A percentile compares a stretch with the other conserved stretches of the same genome.
Evolutionary conservation across 768 basidiomycete species (phyloP).

Genomic region (Sporobolomyces pararoseus): DNA sequence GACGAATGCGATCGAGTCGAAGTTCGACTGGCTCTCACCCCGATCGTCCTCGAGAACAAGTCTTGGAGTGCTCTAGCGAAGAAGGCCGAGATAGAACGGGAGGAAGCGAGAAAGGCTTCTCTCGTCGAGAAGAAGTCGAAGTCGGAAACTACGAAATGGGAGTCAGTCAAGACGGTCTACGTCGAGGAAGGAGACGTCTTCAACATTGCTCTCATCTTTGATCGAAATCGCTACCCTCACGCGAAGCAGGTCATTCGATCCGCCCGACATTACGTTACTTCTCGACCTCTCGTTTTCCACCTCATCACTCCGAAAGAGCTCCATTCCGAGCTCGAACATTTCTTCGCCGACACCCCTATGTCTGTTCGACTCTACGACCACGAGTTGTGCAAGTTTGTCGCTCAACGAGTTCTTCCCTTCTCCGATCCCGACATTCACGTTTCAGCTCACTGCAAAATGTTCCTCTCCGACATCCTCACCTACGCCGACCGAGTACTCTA

Average conservation of each 20-base stretch:
- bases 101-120: background rate
- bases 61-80: conserved; percentile 34
- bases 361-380: conserved; percentile 37
- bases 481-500: conserved; percentile 36
- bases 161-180: background rate
- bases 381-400: conserved; percentile 23
- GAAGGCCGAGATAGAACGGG: conserved; percentile 14
- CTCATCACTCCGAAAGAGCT: conserved; percentile 32
- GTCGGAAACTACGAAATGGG: conserved; percentile 9
- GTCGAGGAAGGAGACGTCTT: conserved; percentile 18
- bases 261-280: conserved; percentile 22
- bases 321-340: conserved; percentile 16
- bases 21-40: conserved; percentile 19
- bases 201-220: conserved; percentile 42
- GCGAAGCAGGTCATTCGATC: conserved; percentile 40
- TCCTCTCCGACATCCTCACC: conserved; percentile 39
- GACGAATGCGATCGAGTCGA: conserved; percentile 42
- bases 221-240: conserved; percentile 36
- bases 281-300: conserved; percentile 34
- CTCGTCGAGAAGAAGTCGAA: conserved; percentile 6
- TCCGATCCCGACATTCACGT: conserved; percentile 38
- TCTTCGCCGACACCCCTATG: conserved; percentile 12
- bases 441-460: conserved; percentile 42
- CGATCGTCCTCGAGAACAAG: conserved; percentile 32
- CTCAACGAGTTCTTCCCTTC: conserved; percentile 27